Percentiles rank a stretch among this genome's conserved stretches.
Conservation (phyloP, 106 monocot species). For the Platanthera zijinensis region DNA sequence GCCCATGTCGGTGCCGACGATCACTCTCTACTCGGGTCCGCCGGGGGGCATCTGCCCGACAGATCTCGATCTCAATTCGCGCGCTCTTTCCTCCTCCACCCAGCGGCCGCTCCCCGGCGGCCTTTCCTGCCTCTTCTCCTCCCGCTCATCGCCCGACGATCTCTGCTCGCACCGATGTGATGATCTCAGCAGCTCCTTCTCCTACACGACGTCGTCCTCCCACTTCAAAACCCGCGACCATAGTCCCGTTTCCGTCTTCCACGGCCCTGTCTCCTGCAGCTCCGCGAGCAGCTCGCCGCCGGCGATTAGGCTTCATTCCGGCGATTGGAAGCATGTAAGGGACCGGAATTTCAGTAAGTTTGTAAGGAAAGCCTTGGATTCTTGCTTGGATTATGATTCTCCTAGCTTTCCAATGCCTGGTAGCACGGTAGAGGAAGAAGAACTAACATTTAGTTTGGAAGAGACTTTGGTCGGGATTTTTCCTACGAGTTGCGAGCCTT, state of each 20-base stretch:
- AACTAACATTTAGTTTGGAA: conserved; percentile 28
- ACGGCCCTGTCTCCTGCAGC: conserved; percentile 42
- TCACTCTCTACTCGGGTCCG: conserved; percentile 71
- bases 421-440: conserved; percentile 18
- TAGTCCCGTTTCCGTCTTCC: conserved; percentile 83
- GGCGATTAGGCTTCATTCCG: conserved; percentile 26
- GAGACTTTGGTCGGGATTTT: conserved; percentile 21
- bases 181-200: conserved; percentile 47
- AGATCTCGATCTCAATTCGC: conserved; percentile 50
- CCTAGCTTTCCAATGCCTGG: conserved; percentile 23
- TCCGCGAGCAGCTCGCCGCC: conserved; percentile 33
- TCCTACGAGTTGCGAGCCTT: conserved; percentile 25
- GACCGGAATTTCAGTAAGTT: conserved; percentile 54
- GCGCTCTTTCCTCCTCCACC: conserved; percentile 21
- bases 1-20: conserved; percentile 79
- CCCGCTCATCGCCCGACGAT: conserved; percentile 31
- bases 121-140: conserved; percentile 71
- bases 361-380: conserved; percentile 71
- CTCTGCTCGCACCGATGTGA: conserved; percentile 40
- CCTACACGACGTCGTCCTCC: conserved; percentile 20
- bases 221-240: conserved; percentile 64
- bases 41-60: conserved; percentile 41
- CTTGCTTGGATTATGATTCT: conserved; percentile 69
- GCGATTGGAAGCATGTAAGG: conserved; percentile 31
- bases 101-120: conserved; percentile 55